Conservation (phyloP, 768 basidiomycete species). For the Ephemerocybe angulata region DNA sequence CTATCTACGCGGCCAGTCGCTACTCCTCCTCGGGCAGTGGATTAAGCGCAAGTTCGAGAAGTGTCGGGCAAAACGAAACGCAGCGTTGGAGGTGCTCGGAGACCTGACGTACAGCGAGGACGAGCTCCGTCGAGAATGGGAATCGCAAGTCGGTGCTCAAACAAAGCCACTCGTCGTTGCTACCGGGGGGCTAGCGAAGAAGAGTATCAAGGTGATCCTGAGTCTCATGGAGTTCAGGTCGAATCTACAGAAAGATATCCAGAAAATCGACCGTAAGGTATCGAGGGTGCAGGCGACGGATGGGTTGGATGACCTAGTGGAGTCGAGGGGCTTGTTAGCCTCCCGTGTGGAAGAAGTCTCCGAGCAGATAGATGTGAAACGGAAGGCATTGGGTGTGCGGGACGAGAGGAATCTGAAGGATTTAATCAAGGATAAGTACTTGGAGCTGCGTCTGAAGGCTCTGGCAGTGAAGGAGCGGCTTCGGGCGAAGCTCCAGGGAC, state of each 20-base stretch:
- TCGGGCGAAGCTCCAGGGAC: not conserved
- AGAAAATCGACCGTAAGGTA: not conserved
- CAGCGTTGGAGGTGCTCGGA: not conserved
- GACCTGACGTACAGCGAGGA: not conserved
- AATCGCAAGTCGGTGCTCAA: not conserved
- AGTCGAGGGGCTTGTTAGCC: not conserved
- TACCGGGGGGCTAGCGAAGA: not conserved
- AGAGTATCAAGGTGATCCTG: not conserved
- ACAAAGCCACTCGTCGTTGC: not conserved
- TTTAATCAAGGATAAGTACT: not conserved
- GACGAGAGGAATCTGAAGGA: not conserved
- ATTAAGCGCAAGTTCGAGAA: not conserved
- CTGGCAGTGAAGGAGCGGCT: not conserved
- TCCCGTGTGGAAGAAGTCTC: not conserved
- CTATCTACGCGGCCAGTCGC: not conserved
- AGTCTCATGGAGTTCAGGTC: not conserved
- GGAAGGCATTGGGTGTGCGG: not conserved
- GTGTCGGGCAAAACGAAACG: not conserved
- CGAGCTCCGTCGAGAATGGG: not conserved
- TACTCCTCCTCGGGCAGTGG: not conserved
- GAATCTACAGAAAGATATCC: not conserved
- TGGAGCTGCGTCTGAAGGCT: not conserved
- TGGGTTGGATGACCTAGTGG: not conserved
- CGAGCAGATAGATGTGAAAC: not conserved
- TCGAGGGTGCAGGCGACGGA: not conserved